A percentile compares a stretch with the other conserved stretches of the same genome.
These are phyloP conservation scores for Larix sibirica DNA, from an alignment of 83 land plant species.

Conservation along the genomic window DNA sequence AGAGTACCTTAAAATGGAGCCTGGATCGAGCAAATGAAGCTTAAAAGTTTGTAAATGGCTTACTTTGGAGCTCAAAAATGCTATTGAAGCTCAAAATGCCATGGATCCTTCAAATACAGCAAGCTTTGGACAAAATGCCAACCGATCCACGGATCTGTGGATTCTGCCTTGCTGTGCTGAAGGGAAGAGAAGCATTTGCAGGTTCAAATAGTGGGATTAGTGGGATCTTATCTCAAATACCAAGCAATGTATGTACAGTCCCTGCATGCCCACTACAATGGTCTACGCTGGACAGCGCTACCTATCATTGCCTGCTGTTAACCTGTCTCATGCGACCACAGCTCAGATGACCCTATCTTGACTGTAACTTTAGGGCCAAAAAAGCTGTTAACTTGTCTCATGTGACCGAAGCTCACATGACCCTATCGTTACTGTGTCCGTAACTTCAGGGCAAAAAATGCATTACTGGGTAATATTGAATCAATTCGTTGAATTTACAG, in stretches of 20 bases:
- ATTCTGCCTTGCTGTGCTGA: not conserved
- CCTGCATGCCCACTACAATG: not conserved
- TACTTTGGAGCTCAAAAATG: not conserved
- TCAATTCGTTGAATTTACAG: no score
- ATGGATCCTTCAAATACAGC: not conserved
- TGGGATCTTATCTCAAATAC: not conserved
- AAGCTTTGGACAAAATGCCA: not conserved
- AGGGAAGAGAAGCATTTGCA: not conserved
- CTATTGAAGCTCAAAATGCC: not conserved
- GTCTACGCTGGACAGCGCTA: not conserved
- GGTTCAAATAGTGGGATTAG: not conserved
- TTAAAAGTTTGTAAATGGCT: no score
- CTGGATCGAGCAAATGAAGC: no score
- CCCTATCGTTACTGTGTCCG: no score
- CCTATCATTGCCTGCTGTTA: not conserved
- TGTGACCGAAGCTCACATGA: no score
- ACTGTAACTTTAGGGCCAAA: no score
- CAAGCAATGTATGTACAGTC: slow-evolving; percentile 8
- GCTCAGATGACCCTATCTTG: no score
- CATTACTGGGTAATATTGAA: no score
- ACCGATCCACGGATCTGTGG: not conserved
- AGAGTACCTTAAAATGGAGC: no score
- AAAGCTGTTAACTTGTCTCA: no score
- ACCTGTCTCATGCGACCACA: not conserved
- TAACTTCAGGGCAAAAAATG: no score